A percentile compares a stretch with the other conserved stretches of the same genome.
Conservation (phyloP, 345 rosid species). For the Hevea brasiliensis region DNA sequence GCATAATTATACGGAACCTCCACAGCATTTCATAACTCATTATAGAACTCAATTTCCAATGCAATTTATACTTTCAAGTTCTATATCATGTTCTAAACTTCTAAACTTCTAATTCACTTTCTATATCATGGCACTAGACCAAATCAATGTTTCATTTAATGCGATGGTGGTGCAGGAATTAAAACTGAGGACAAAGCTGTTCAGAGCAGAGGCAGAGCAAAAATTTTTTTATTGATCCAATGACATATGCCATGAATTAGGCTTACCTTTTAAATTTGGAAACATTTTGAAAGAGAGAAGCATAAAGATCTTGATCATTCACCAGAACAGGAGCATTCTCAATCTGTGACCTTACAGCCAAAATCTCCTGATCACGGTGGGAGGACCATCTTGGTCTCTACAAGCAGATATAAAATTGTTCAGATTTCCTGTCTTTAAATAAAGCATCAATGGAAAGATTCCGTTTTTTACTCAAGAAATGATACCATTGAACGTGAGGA, state of each 20-base stretch:
- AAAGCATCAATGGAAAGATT: conserved; percentile 8
- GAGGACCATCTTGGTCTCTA: conserved; percentile 88
- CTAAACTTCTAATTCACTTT: neutral
- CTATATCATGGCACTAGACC: neutral
- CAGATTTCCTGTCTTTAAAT: conserved; percentile 8
- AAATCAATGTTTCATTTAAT: neutral
- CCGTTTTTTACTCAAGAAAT: neutral
- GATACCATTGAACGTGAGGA: conserved; percentile 78
- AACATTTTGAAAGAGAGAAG: conserved; percentile 76
- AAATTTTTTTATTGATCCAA: neutral
- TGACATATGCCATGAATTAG: neutral
- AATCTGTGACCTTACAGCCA: conserved; percentile 64
- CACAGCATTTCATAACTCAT: neutral
- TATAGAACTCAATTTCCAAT: neutral
- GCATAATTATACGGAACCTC: too few relatives aligned
- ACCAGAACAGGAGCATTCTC: conserved; percentile 49
- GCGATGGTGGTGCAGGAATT: neutral
- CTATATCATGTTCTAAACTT: too few relatives aligned
- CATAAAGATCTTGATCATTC: conserved; percentile 61
- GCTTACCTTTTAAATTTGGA: conserved; percentile 79
- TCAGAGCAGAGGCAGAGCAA: neutral
- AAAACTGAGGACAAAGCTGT: conserved; percentile 1
- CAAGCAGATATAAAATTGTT: conserved; percentile 23
- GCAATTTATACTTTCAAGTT: neutral
- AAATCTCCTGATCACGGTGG: conserved; percentile 60